Evolutionary conservation across 345 rosid species (phyloP), one percentile per base, ranked within the genome.

Genomic region (Physaria fendleri): DNA sequence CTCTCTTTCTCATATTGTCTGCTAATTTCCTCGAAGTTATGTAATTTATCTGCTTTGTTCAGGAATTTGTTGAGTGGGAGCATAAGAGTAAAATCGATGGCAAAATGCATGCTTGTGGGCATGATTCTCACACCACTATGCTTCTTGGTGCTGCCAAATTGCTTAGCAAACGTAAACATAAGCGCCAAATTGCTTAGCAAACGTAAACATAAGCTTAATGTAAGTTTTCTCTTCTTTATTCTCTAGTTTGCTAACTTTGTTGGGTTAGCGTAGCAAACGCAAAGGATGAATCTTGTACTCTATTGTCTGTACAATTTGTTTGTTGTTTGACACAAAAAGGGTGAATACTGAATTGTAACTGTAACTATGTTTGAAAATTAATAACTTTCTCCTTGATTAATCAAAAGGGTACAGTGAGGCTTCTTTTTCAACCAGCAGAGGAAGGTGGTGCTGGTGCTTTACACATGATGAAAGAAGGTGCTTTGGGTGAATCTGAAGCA

Each of bases 391-490:
- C 15, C 24, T 29, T 57, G 32, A 43, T 42, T 43, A 15, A 59
- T 60, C 4, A 39, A 56, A 69, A 92, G 98, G 98, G 95, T 62
- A 84, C 95, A 23, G 85, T 88, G 59, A 76, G 90, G 64, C 87
- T 88, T 59, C 77, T 92, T 48, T 92, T 88, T 77, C 95, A 92
- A 65, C 96, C 93, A 9, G 98, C 93, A 4, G 95, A 92, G 74
- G 95, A 92, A 70, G 88, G 87, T 45, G 95, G 95, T 37, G 95
- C 93, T 0, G 98, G 98, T 72, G 98, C 96, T 17, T 72, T 74
- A 46, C 74, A 67, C 12, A 84, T 92, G 98, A 77, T 92, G 57
- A 69, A 69, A 63, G 93, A 88, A n/a, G 89, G 95, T 9, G 93
- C 95, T 10, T 74, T 92, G 41, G 93, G 96, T 69, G 81, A 84